Percentiles rank a stretch among this genome's conserved stretches.
Evolutionary conservation across 202 grass and related monocot species (phyloP).

Genomic region (Setaria italica): DNA sequence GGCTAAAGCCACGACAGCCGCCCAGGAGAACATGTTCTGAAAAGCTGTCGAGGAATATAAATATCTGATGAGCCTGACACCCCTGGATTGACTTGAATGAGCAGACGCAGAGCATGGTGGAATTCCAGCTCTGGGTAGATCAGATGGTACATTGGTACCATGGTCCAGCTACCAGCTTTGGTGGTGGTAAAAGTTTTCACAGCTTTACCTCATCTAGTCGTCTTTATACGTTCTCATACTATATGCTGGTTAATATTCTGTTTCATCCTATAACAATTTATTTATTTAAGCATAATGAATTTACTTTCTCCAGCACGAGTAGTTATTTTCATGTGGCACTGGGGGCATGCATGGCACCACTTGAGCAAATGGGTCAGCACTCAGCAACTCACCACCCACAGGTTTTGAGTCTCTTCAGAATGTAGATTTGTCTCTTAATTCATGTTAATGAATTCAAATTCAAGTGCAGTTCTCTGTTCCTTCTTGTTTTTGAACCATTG

Average conservation of each 20-base stretch:
- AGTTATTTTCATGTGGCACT: constrained; percentile 5
- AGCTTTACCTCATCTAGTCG: neutral
- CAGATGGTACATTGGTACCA: neutral
- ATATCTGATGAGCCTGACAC: constrained; percentile 35
- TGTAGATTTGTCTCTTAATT: neutral
- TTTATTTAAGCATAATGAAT: neutral
- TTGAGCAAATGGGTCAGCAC: neutral
- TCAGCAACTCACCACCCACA: neutral
- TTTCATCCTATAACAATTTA: neutral
- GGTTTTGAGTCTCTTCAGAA: neutral
- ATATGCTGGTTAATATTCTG: neutral
- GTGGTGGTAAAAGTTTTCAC: constrained; percentile 23
- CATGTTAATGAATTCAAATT: neutral
- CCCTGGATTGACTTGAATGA: constrained; percentile 47
- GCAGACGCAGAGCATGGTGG: constrained; percentile 46
- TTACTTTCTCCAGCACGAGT: neutral
- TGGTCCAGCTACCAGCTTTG: neutral
- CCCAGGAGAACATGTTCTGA: constrained; percentile 52
- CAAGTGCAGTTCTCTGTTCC: neutral
- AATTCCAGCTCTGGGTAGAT: constrained; percentile 33
- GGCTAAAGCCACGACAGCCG: constrained; percentile 32
- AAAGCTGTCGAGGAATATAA: constrained; percentile 58
- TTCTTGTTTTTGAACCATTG: neutral
- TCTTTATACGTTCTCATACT: neutral
- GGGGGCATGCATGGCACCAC: neutral